phyloP scores from a whole-genome alignment of 306 rosid species.

The Fagus sylvatica region DNA sequence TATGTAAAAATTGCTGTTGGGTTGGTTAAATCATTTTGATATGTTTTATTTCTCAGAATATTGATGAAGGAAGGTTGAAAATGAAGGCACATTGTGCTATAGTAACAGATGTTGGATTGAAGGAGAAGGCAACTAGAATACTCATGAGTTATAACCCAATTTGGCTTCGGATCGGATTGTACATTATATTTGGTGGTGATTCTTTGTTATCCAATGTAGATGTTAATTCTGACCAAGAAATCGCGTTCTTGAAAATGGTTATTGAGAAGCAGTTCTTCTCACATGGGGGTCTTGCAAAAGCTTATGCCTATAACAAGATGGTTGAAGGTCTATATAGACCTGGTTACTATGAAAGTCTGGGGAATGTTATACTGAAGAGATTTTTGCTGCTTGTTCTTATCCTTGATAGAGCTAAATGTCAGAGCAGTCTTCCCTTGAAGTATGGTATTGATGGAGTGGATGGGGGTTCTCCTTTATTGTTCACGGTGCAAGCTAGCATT shows the following conservation, averaged over 20 bases:
- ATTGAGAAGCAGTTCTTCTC: conserved; percentile 72
- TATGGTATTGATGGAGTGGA: conserved; percentile 94
- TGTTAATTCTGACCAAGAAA: conserved; percentile 56
- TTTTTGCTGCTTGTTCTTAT: conserved; percentile 72
- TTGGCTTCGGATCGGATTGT: conserved; percentile 83
- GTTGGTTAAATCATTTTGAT: neutral
- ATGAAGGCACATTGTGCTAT: conserved; percentile 90
- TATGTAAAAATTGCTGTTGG: neutral
- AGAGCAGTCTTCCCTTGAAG: conserved; percentile 73
- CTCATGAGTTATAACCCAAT: conserved; percentile 74
- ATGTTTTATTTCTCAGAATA: conserved; percentile 44
- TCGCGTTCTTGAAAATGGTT: conserved; percentile 67
- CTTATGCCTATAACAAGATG: conserved; percentile 79
- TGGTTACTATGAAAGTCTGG: conserved; percentile 86
- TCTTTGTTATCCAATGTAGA: conserved; percentile 63
- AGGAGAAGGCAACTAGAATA: conserved; percentile 55
- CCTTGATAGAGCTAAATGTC: conserved; percentile 81
- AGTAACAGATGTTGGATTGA: conserved; percentile 81
- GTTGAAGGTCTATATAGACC: conserved; percentile 91
- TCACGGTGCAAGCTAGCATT: conserved; percentile 52
- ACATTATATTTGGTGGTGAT: conserved; percentile 78
- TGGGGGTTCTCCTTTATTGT: conserved; percentile 93
- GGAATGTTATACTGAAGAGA: conserved; percentile 76
- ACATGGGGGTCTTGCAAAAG: conserved; percentile 66
- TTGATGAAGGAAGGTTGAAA: conserved; percentile 82